Evolutionary conservation across 768 basidiomycete genomes (phyloP).

Genomic region (Trametes maxima): DNA sequence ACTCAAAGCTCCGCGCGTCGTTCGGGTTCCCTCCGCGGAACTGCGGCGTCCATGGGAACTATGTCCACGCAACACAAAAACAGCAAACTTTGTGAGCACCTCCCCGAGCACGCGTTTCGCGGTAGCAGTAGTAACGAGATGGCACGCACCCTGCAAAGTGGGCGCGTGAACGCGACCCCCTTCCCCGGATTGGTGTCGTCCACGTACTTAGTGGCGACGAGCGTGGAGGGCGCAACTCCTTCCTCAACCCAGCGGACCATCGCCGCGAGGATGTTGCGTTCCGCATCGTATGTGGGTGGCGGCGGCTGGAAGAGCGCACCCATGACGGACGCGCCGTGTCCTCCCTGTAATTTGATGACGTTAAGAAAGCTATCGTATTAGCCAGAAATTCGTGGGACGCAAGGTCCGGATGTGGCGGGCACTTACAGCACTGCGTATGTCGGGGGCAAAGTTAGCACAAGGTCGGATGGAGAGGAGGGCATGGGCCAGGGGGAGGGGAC

Average conservation of each 20-base stretch:
- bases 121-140: background rate
- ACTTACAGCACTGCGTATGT: no score
- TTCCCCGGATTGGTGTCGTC: conserved; percentile 21
- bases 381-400: no score
- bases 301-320: conserved; percentile 25
- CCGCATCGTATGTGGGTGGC: conserved; percentile 24
- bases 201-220: conserved; percentile 27
- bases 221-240: conserved; percentile 29
- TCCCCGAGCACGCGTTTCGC: no score
- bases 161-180: conserved; percentile 27
- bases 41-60: conserved; percentile 11
- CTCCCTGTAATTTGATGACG: conserved; percentile 29
- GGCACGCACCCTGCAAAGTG: conserved; percentile 26
- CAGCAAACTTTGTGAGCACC: no score
- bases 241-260: conserved; percentile 39
- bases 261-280: conserved; percentile 33
- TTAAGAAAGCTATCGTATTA: background rate
- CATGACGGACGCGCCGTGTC: conserved; percentile 30
- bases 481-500: background rate
- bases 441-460: no score
- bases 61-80: background rate
- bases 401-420: background rate
- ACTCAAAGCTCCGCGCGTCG: conserved; percentile 12
- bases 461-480: background rate
- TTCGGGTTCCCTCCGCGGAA: conserved; percentile 14